Evolutionary conservation across 176 grass and related monocot genomes (phyloP).

Genomic region (Oryza glumipatula): DNA sequence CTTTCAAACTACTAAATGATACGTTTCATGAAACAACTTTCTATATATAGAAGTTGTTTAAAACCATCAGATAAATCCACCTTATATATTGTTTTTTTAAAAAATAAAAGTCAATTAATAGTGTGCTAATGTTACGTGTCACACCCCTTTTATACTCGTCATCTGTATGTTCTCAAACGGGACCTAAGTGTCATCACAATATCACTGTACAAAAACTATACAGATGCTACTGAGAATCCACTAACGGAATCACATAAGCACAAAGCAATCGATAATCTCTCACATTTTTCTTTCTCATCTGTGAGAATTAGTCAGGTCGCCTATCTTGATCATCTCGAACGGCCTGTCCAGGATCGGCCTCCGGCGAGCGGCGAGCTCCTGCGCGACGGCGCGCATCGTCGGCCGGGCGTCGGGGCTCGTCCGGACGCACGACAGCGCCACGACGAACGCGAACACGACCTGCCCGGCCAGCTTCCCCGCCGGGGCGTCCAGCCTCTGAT

Average conservation of each 20-base stretch:
- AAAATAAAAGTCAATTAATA: too few relatives aligned
- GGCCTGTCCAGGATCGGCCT: slow-evolving; percentile 44
- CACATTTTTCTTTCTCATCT: slow-evolving; percentile 28
- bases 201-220: too few relatives aligned
- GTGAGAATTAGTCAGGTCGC: slow-evolving; percentile 38
- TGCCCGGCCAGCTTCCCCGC: slow-evolving; percentile 58
- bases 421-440: slow-evolving; percentile 61
- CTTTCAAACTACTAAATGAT: too few relatives aligned
- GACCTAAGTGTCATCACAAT: too few relatives aligned
- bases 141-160: too few relatives aligned
- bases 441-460: slow-evolving; percentile 60
- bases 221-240: too few relatives aligned
- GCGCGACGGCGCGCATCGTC: slow-evolving; percentile 62
- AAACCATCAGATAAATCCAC: too few relatives aligned
- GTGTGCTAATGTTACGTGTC: too few relatives aligned
- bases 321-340: slow-evolving; percentile 49
- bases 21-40: too few relatives aligned
- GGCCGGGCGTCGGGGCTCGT: slow-evolving; percentile 52
- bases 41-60: too few relatives aligned
- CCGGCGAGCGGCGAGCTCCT: slow-evolving; percentile 53
- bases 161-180: too few relatives aligned
- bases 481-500: slow-evolving; percentile 55
- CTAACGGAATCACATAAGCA: background rate
- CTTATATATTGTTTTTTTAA: too few relatives aligned
- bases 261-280: background rate